Base-by-base conservation (phyloP, 352 stramenopile species). In the Phytophthora podocarpi region DNA sequence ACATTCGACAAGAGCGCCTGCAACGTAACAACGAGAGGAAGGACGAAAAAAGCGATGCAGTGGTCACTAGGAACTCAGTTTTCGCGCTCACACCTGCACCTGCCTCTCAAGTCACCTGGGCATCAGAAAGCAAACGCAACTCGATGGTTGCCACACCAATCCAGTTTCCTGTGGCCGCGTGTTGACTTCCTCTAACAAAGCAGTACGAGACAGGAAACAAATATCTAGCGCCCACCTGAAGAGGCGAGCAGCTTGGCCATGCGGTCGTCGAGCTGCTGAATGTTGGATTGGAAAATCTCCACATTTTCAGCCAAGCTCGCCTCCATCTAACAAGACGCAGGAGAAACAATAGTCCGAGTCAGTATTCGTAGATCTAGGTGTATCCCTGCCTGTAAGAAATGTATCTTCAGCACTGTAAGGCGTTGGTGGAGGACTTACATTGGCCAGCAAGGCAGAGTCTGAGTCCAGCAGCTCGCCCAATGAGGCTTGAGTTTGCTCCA, bases 251-350 rank as follows among this genome's bases (percentile, higher is more conserved):
- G 43, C 34, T 74, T 76, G 9, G 76, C 52, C 76, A 95, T 88
- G 41, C 83, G 85, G 24, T 83, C 74, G 46, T 95, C 85, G 20
- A 95, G 74, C 46, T 75, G 63, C 69, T 91, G 68, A 41, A 93
- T 82, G 59, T 95, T 95, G 15, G 68, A 62, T 37, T 93, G 74
- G 60, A 95, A 95, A 47, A 91, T 74, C 52, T 85, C 64, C 24
- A 91, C 67, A 68, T 95, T 95, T 28, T 80, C 72, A 32, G 74
- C 71, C 42, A 95, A 74, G 37, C 83, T 93, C 26, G 75, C 55
- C 58, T 95, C 83, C 69, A 95, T 85, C 85, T 95, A 53, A 16
- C 36, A 36, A 32, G 20, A 35, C 16, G 21, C 21, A 58, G 1
- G 24, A 4, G 15, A 51, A 34, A 28, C 47, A 69, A 58, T 31